phyloP scores from a whole-genome alignment of 257 asterid species.

The Fraxinus pennsylvanica region DNA sequence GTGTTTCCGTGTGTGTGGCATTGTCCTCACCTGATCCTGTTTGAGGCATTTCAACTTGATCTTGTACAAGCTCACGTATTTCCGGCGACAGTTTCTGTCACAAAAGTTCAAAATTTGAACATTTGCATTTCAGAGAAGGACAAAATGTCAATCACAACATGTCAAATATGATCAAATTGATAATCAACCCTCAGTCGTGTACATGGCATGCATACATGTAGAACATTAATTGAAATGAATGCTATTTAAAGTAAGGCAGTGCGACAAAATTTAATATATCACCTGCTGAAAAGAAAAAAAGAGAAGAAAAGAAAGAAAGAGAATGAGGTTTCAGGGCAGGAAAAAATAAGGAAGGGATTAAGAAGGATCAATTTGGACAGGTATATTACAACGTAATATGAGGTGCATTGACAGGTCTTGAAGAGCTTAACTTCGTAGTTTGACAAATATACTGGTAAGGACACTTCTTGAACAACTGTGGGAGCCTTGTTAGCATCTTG shows the following conservation, averaged over 20 bases:
- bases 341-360: not conserved
- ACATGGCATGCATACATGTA: not conserved
- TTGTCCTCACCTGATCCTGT: constrained; percentile 68
- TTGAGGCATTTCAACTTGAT: constrained; percentile 78
- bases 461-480: not conserved
- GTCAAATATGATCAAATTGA: constrained; percentile 10
- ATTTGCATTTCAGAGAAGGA: constrained; percentile 20
- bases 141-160: constrained; percentile 3
- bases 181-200: not conserved
- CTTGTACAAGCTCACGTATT: constrained; percentile 81
- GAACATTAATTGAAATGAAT: not conserved
- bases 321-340: not conserved
- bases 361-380: not conserved
- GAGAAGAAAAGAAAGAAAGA: not conserved
- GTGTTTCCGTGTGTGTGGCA: not conserved
- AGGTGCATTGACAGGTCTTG: not conserved
- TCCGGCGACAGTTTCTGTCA: constrained; percentile 73
- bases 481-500: not conserved
- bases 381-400: not conserved
- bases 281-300: not conserved
- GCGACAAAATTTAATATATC: not conserved
- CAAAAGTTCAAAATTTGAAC: constrained; percentile 21
- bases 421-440: not conserved
- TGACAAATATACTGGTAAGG: not conserved
- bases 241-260: not conserved